A percentile compares a stretch with the other conserved stretches of the same genome.
These are phyloP conservation scores for Isabelozyma heimii DNA, from an alignment of 805 yeast genomes.

Conservation along the genomic window DNA sequence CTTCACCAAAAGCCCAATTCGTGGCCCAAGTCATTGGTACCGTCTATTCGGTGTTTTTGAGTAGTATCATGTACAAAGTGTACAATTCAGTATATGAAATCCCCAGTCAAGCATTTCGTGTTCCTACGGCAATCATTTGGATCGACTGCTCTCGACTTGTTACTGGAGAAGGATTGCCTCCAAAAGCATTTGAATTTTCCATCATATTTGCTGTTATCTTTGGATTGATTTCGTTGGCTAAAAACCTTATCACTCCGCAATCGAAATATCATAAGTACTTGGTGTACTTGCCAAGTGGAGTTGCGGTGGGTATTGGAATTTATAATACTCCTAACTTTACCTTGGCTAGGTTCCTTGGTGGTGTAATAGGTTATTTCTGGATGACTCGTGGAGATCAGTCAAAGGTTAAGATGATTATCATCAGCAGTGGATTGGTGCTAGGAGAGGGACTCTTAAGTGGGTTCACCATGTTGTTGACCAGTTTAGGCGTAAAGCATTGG, in stretches of 20 bases:
- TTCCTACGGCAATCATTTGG: constrained; percentile 97
- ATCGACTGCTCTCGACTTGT: constrained; percentile 92
- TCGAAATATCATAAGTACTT: constrained; percentile 38
- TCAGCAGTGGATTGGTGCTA: constrained; percentile 86
- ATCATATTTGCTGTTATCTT: constrained; percentile 63
- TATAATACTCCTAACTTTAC: constrained; percentile 94
- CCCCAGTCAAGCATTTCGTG: constrained; percentile 76
- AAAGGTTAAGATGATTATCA: constrained; percentile 75
- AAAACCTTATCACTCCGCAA: constrained; percentile 50
- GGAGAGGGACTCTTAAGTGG: constrained; percentile 94
- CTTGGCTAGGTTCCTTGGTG: constrained; percentile 89
- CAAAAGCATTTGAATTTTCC: constrained; percentile 62
- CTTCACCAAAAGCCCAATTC: constrained; percentile 90
- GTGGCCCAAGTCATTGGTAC: constrained; percentile 89
- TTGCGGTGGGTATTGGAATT: constrained; percentile 96
- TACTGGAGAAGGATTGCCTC: constrained; percentile 88
- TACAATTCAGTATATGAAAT: constrained; percentile 82
- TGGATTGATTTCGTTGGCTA: constrained; percentile 64
- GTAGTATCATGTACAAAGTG: constrained; percentile 77
- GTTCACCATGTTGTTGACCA: constrained; percentile 73
- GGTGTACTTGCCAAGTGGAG: constrained; percentile 82
- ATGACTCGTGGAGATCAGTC: constrained; percentile 28
- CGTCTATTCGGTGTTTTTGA: constrained; percentile 72
- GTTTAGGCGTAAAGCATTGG: constrained; percentile 43
- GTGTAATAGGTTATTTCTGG: constrained; percentile 65